Conservation (phyloP, 2,329 filamentous ascomycete species). For the Colletotrichum limetticola region DNA sequence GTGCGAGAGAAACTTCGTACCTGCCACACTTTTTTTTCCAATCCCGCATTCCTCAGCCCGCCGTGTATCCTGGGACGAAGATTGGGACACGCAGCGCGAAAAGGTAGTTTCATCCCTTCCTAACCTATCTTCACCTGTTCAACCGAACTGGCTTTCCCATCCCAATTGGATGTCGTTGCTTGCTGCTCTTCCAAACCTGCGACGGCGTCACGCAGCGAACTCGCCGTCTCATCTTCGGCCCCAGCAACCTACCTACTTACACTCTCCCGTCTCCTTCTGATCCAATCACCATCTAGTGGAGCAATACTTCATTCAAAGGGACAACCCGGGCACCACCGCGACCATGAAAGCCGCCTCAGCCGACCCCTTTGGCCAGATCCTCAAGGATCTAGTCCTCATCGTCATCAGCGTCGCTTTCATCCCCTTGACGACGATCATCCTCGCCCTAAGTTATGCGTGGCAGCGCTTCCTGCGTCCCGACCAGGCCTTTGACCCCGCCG, state of each 20-base stretch:
- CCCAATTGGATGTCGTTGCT: background rate
- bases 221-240: constrained; percentile 28
- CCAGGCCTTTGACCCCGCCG: background rate
- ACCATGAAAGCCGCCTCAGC: constrained; percentile 17
- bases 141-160: background rate
- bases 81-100: background rate
- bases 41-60: constrained; percentile 8
- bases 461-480: constrained; percentile 9
- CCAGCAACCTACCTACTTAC: background rate
- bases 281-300: background rate
- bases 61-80: constrained; percentile 17
- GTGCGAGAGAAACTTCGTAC: background rate
- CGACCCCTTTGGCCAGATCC: constrained; percentile 20
- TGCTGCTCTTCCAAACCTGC: background rate
- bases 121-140: background rate
- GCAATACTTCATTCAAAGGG: background rate
- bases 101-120: constrained; percentile 9
- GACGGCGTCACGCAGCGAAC: background rate
- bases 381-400: constrained; percentile 32
- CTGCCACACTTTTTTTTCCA: background rate
- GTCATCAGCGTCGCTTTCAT: constrained; percentile 23
- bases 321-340: background rate
- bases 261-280: background rate
- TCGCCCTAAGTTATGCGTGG: constrained; percentile 10
- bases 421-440: constrained; percentile 22